phyloP scores from a whole-genome alignment of 495 filamentous ascomycete species.

The Eremomyces bilateralis region DNA sequence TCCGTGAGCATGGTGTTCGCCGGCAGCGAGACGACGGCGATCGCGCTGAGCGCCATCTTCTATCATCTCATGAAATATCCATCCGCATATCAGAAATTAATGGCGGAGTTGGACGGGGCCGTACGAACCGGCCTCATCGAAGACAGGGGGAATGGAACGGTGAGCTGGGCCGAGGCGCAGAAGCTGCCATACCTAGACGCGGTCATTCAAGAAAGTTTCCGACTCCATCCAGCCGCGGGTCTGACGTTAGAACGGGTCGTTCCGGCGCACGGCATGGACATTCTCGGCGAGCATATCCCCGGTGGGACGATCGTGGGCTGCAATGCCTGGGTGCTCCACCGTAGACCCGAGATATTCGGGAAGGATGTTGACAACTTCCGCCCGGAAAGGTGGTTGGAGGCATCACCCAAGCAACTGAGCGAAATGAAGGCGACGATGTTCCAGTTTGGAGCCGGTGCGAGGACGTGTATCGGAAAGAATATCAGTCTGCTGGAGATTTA shows the following conservation, averaged over 20 bases:
- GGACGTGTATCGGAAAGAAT: conserved; percentile 52
- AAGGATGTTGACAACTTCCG: conserved; percentile 27
- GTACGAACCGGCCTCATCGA: conserved; percentile 16
- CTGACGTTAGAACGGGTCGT: conserved; percentile 43
- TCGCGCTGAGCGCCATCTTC: conserved; percentile 20
- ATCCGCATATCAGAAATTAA: conserved; percentile 17
- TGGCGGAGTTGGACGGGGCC: conserved; percentile 20
- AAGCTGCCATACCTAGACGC: conserved; percentile 41
- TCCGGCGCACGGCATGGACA: conserved; percentile 27
- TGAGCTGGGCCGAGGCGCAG: conserved; percentile 24
- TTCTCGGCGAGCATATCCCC: conserved; percentile 30
- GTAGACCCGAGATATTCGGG: conserved; percentile 31
- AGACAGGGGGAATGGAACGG: conserved; percentile 10
- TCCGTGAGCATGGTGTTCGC: conserved; percentile 42
- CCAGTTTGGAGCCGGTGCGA: conserved; percentile 40
- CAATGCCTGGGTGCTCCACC: conserved; percentile 36
- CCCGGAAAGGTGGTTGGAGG: conserved; percentile 35
- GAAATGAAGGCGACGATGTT: conserved; percentile 27
- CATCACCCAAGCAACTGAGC: conserved; percentile 16
- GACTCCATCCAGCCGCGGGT: conserved; percentile 40
- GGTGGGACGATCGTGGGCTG: conserved; percentile 37
- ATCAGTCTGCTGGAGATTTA: conserved; percentile 58
- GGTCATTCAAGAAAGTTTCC: conserved; percentile 46
- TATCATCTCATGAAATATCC: conserved; percentile 21
- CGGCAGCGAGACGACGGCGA: conserved; percentile 23